Evolutionary conservation across 208 protist genomes (phyloP).

Genomic region (Leishmania martiniquensis): DNA sequence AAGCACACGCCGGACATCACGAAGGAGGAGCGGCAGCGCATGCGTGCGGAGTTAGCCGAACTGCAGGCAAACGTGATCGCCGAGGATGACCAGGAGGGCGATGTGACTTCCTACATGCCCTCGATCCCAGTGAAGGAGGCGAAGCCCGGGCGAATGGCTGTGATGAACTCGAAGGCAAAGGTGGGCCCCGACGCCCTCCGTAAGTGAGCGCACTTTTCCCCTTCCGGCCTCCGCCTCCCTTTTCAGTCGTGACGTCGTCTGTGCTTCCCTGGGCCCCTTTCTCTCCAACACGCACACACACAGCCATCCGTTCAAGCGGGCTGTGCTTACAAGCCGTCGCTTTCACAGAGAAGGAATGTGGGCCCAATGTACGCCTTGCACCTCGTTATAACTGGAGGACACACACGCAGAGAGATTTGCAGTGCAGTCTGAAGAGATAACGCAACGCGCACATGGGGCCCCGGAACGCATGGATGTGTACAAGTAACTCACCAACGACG

Average conservation of each 20-base stretch:
- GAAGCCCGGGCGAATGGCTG: conserved; percentile 44
- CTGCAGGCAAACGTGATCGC: conserved; percentile 63
- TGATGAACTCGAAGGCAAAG: conserved; percentile 82
- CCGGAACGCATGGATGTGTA: neutral
- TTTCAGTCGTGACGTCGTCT: neutral
- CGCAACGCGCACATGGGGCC: neutral
- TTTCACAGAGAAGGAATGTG: neutral
- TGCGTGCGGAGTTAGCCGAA: conserved; percentile 61
- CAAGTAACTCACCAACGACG: neutral
- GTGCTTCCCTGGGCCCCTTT: neutral
- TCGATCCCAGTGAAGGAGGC: conserved; percentile 44
- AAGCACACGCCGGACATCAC: conserved; percentile 32
- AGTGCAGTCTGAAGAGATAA: neutral
- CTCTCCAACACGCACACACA: neutral
- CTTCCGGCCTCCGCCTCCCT: neutral
- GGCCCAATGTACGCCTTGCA: neutral
- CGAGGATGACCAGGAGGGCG: conserved; percentile 69
- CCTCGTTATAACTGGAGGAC: neutral
- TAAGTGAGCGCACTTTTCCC: conserved; percentile 25
- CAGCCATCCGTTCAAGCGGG: too few relatives aligned
- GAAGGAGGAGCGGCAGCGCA: conserved; percentile 48
- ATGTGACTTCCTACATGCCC: conserved; percentile 66
- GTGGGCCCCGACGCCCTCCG: conserved; percentile 68
- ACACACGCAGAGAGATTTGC: neutral
- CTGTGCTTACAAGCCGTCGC: neutral